Percentiles rank a stretch among this genome's conserved stretches.
Evolutionary conservation across 805 yeast genomes (phyloP).

Genomic region (Clavispora vitiphila): DNA sequence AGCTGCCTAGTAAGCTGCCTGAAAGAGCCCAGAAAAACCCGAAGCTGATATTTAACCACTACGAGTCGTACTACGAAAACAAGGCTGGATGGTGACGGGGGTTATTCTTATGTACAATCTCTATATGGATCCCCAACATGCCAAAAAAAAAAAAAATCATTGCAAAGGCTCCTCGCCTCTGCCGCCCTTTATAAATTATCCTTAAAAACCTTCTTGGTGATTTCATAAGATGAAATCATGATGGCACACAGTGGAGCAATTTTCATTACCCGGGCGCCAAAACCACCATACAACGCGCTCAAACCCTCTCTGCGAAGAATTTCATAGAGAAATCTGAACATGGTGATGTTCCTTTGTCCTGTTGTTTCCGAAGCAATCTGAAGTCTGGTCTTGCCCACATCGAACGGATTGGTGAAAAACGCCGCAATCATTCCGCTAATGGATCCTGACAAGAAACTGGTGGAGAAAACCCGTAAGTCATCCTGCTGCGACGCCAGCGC

Average conservation of each 20-base stretch:
- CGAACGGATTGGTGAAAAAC: slow-evolving; percentile 86
- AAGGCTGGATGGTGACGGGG: slow-evolving; percentile 10
- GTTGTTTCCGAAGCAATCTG: slow-evolving; percentile 50
- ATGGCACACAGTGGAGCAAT: slow-evolving; percentile 98
- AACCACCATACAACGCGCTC: slow-evolving; percentile 81
- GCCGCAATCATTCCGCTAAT: slow-evolving; percentile 85
- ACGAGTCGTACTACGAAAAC: slow-evolving; percentile 2
- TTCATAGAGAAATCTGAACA: slow-evolving; percentile 60
- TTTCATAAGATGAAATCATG: slow-evolving; percentile 93
- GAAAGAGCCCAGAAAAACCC: background rate
- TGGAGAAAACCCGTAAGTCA: slow-evolving; percentile 45
- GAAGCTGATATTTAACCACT: background rate
- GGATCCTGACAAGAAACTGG: slow-evolving; percentile 78
- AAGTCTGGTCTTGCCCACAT: slow-evolving; percentile 91
- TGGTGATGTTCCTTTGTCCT: slow-evolving; percentile 37
- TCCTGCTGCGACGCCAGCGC: slow-evolving; percentile 12
- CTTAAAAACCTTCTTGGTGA: slow-evolving; percentile 59
- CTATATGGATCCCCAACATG: slow-evolving; percentile 3
- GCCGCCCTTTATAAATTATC: slow-evolving; percentile 4
- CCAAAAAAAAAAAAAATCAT: background rate
- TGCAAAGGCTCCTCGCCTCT: background rate
- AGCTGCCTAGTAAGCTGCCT: background rate
- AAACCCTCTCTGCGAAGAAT: slow-evolving; percentile 73
- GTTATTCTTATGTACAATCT: background rate
- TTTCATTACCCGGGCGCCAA: slow-evolving; percentile 80